Conservation (phyloP, 305 asterid genomes). For the Petunia hybrid region DNA sequence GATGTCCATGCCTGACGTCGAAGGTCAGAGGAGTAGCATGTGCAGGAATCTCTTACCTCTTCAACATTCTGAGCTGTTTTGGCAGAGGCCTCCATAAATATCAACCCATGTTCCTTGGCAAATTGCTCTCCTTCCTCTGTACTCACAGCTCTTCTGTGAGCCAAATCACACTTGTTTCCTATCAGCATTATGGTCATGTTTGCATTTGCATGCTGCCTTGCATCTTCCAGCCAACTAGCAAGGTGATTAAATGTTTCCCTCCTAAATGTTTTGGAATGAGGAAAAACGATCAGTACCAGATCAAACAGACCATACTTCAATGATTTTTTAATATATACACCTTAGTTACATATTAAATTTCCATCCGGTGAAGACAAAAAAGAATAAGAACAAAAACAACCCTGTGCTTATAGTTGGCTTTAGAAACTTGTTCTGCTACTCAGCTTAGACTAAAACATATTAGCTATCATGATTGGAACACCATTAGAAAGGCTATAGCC, state of each 20-base stretch:
- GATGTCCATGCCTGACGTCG: not conserved
- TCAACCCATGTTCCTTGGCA: constrained; percentile 77
- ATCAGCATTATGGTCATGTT: constrained; percentile 76
- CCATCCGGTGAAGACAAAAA: not conserved
- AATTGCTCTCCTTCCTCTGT: constrained; percentile 88
- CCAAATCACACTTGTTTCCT: constrained; percentile 73
- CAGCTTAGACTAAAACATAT: not conserved
- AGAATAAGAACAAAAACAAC: not conserved
- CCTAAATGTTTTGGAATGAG: constrained; percentile 44
- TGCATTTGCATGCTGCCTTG: constrained; percentile 73
- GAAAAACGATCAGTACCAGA: not conserved
- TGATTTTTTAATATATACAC: not conserved
- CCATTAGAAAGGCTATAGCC: not conserved
- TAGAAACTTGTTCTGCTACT: not conserved
- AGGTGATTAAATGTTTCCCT: constrained; percentile 87
- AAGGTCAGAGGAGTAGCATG: not conserved
- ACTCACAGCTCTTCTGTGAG: constrained; percentile 79
- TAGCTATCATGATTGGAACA: not conserved
- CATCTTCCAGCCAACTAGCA: constrained; percentile 87
- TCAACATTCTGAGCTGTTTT: constrained; percentile 86
- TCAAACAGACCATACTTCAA: not conserved
- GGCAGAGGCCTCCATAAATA: constrained; percentile 86
- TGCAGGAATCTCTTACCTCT: constrained; percentile 49
- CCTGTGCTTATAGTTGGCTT: not conserved
- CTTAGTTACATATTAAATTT: not conserved